These are phyloP conservation scores for Cystofilobasidium bisporidii DNA, from an alignment of 768 basidiomycete genomes.

Conservation along the genomic window DNA sequence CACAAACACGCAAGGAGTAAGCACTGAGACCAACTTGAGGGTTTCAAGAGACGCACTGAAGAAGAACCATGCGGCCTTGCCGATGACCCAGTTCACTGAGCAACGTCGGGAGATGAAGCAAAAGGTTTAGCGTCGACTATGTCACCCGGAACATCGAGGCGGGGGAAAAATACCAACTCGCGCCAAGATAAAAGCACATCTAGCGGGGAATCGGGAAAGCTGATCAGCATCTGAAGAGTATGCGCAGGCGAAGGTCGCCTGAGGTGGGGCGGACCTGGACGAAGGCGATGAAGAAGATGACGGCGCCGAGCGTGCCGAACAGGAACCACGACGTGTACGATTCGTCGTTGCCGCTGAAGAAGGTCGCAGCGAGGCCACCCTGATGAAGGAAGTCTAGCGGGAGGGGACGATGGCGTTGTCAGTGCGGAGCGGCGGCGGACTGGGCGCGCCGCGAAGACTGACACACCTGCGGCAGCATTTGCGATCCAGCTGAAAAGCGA, in stretches of 20 bases:
- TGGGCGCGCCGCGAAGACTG: too few species aligned
- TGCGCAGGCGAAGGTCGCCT: slow-evolving; percentile 12
- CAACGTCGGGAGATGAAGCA: too few species aligned
- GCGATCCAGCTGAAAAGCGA: slow-evolving; percentile 61
- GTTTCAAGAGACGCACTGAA: too few species aligned
- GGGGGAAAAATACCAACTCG: too few species aligned
- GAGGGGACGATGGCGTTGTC: slow-evolving; percentile 46
- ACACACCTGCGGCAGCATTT: neutral
- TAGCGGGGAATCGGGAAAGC: too few species aligned
- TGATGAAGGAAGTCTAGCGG: slow-evolving; percentile 57
- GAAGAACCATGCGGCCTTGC: slow-evolving; percentile 37
- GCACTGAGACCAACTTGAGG: neutral
- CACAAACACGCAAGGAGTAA: neutral
- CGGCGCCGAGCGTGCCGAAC: slow-evolving; percentile 48
- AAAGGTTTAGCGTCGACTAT: too few species aligned
- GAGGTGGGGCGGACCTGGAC: slow-evolving; percentile 47
- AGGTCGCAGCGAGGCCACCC: slow-evolving; percentile 59
- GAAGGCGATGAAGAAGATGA: slow-evolving; percentile 91
- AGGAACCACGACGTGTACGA: slow-evolving; percentile 19
- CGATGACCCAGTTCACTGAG: slow-evolving; percentile 47
- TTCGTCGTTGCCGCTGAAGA: slow-evolving; percentile 48
- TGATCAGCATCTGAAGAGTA: neutral
- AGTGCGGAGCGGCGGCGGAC: neutral
- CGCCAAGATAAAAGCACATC: slow-evolving; percentile 48
- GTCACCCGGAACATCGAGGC: too few species aligned